Evolutionary conservation across 129 eudicot genomes (phyloP).

Genomic region (Chrysanthemum seticuspe): DNA sequence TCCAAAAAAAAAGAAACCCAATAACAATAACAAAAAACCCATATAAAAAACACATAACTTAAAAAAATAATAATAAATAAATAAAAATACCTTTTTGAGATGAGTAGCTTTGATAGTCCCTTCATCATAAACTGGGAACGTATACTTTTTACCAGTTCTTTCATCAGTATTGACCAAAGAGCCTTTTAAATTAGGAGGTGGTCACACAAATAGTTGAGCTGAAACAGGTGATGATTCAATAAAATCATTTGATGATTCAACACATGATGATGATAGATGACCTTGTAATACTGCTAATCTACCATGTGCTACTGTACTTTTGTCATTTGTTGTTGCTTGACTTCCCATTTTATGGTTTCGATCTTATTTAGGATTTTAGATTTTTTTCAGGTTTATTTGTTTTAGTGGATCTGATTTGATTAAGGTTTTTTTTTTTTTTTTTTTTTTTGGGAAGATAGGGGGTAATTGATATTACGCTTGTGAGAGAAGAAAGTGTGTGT

Average conservation of each 20-base stretch:
- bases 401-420: no score
- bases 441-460: no score
- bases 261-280: conserved; percentile 60
- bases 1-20: not conserved
- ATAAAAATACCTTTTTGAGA: conserved; percentile 67
- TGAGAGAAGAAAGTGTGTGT: no score
- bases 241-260: conserved; percentile 39
- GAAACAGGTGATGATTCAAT: conserved; percentile 47
- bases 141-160: conserved; percentile 80
- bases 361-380: no score
- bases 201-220: conserved; percentile 52
- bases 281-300: conserved; percentile 79
- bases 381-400: no score
- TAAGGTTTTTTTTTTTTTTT: no score
- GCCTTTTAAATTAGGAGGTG: conserved; percentile 72
- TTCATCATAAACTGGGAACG: conserved; percentile 66
- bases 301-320: conserved; percentile 47
- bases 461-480: no score
- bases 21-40: not conserved
- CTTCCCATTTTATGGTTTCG: conserved; percentile 26
- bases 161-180: conserved; percentile 65
- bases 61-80: no score
- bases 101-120: conserved; percentile 90
- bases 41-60: not conserved
- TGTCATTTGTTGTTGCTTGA: conserved; percentile 5